These are phyloP conservation scores for Polygonum aviculare DNA, from an alignment of 148 eudicot species.

Conservation along the genomic window DNA sequence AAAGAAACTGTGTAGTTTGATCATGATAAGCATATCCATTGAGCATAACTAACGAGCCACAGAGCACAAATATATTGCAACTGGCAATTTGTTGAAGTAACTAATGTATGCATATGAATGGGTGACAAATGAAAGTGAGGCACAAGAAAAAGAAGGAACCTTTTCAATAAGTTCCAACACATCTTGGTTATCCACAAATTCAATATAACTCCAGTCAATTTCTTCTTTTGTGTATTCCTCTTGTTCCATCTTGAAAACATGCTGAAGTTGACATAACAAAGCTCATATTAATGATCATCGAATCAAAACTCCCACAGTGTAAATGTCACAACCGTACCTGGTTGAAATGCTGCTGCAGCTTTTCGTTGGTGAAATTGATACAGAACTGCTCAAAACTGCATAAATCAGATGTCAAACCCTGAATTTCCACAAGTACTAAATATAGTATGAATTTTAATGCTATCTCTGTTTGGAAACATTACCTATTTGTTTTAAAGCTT, in stretches of 20 bases:
- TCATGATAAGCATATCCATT: neutral
- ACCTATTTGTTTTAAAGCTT: slow-evolving; percentile 90
- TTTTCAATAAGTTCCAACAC: slow-evolving; percentile 93
- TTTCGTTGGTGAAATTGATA: slow-evolving; percentile 90
- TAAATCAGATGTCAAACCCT: slow-evolving; percentile 13
- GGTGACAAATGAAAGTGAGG: neutral
- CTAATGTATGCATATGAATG: neutral
- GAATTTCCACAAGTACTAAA: slow-evolving; percentile 9
- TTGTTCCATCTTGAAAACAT: slow-evolving; percentile 64
- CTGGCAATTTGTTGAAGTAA: neutral
- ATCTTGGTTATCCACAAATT: slow-evolving; percentile 92
- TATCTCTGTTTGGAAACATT: slow-evolving; percentile 8
- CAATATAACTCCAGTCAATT: slow-evolving; percentile 93
- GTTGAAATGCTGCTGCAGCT: slow-evolving; percentile 94
- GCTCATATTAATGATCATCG: neutral
- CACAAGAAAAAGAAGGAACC: slow-evolving; percentile 25
- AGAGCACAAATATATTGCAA: neutral
- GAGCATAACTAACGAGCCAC: neutral
- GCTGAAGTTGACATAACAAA: slow-evolving; percentile 24
- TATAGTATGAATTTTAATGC: neutral
- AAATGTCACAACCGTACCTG: slow-evolving; percentile 51
- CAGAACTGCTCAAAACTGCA: slow-evolving; percentile 97
- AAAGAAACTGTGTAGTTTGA: neutral
- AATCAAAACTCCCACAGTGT: neutral
- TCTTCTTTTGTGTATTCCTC: slow-evolving; percentile 63